Evolutionary conservation across 495 filamentous ascomycete species (phyloP), one percentile per base, ranked within the genome.

Genomic region (Hypoxylon lienhwacheense): DNA sequence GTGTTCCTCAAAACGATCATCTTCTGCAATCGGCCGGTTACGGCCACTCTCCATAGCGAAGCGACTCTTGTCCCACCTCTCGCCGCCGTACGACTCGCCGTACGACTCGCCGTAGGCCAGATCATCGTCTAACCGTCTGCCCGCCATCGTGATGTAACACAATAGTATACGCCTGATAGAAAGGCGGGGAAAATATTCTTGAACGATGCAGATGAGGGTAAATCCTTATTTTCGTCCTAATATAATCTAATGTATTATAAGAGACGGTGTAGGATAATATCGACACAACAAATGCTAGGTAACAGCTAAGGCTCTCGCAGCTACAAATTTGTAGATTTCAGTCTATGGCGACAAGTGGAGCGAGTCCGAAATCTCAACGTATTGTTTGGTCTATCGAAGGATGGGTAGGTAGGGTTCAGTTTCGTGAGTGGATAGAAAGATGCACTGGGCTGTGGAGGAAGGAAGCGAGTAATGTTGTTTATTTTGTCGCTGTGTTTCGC

Each of bases 41-140:
- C 59, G 59, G 24, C 59, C 53, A 10, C 35, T 46, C 49, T 69
- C 66, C 36, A 54, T 45, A 31, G 54, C 53, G 61, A 73, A 67
- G 36, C 72, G 75, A 52, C 65, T 70, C 2, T 70, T 67, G 47
- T 77, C 72, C 72, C 70, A 77, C 55, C 73, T 72, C 26, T 66
- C 70, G 31, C 59, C 69, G 26, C 60, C 64, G 8, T 66, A 63
- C 40, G 55, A 49, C 39, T 67, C 69, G 26, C 60, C 64, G 8
- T 66, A 63, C 40, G 55, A 49, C 39, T 67, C 67, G 14, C 65
- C 59, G 40, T 61, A 63, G 37, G 62, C 60, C 26, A 72, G 60
- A 55, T 75, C 69, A 7, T 69, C 69, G 43, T 62, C 71, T 11
- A 68, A 53, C 11, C 64, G 53, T 20, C 66, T 69, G 54, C 64